A percentile compares a stretch with the other conserved stretches of the same genome.
Conservation (phyloP, 495 filamentous ascomycete genomes). For the Hyaloscypha variabilis region DNA sequence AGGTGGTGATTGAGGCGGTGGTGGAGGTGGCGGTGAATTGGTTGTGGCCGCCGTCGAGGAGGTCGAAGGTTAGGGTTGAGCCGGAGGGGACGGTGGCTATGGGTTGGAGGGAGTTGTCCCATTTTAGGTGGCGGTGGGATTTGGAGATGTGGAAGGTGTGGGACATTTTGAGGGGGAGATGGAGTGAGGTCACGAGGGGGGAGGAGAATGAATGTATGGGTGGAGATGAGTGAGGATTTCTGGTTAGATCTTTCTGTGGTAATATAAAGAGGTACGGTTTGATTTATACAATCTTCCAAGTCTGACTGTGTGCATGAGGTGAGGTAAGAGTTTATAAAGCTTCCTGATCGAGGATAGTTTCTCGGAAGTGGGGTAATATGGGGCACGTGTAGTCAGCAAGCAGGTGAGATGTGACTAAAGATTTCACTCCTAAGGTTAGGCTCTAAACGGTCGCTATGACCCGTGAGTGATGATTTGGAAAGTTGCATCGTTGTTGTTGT, state of each 20-base stretch:
- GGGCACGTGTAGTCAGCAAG: background rate
- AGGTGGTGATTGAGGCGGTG: constrained; percentile 40
- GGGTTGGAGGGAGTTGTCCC: constrained; percentile 48
- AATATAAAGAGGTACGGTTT: too few relatives aligned
- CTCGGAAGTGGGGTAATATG: background rate
- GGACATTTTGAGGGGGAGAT: constrained; percentile 8
- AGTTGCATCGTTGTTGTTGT: background rate
- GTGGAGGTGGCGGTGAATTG: constrained; percentile 45
- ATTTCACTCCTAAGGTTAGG: too few relatives aligned
- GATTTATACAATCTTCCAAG: too few relatives aligned
- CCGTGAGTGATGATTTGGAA: too few relatives aligned
- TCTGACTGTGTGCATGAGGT: too few relatives aligned
- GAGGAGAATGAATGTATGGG: too few relatives aligned
- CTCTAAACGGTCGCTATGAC: too few relatives aligned
- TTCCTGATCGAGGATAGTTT: background rate
- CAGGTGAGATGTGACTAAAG: too few relatives aligned
- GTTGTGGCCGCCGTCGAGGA: constrained; percentile 53
- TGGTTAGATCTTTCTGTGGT: too few relatives aligned
- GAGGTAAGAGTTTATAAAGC: background rate
- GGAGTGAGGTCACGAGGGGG: background rate
- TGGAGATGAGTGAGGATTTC: too few relatives aligned
- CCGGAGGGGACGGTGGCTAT: constrained; percentile 50
- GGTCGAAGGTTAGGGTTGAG: constrained; percentile 47
- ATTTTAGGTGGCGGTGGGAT: constrained; percentile 47
- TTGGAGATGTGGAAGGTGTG: constrained; percentile 44